Evolutionary conservation across 495 filamentous ascomycete species (phyloP).

Genomic region (Aspergillus hancockii): DNA sequence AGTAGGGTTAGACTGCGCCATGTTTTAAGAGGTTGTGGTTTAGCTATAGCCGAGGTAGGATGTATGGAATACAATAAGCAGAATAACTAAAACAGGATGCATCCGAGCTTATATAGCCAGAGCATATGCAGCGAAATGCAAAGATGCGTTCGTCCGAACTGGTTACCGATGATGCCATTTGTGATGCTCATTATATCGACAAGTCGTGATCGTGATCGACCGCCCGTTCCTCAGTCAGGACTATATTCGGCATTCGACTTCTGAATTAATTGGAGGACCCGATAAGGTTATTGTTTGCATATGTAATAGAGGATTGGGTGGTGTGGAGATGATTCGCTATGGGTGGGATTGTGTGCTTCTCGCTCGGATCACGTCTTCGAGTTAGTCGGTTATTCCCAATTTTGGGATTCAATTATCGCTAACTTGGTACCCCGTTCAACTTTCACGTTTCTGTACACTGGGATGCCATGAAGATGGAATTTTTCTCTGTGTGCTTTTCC

Average conservation of each 20-base stretch:
- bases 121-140: neutral
- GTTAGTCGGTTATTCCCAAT: neutral
- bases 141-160: neutral
- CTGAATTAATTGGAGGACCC: neutral
- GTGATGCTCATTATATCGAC: neutral
- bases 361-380: neutral
- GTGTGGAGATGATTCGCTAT: neutral
- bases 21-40: neutral
- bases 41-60: neutral
- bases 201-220: slow-evolving; percentile 2
- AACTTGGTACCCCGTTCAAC: no score
- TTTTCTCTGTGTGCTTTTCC: no score
- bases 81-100: neutral
- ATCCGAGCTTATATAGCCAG: neutral
- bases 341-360: neutral
- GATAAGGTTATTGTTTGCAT: neutral
- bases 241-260: neutral
- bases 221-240: neutral
- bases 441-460: no score
- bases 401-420: neutral
- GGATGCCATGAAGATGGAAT: no score
- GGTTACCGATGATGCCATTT: slow-evolving; percentile 1
- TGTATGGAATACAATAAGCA: neutral
- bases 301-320: neutral
- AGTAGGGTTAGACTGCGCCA: neutral